phyloP scores from a whole-genome alignment of 176 grass and related monocot species.

The Oryza meyeriana region DNA sequence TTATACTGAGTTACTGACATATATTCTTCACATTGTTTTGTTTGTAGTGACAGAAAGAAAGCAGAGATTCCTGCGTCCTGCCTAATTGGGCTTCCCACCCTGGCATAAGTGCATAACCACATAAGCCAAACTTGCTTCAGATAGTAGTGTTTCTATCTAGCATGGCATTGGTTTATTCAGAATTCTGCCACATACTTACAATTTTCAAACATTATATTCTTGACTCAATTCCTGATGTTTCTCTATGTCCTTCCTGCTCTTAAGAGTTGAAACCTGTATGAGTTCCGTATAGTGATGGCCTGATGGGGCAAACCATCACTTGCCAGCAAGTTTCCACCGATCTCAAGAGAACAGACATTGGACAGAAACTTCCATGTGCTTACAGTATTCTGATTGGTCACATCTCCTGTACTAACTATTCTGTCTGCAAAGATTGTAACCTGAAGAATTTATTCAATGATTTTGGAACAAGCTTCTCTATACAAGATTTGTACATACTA shows the following conservation, averaged over 20 bases:
- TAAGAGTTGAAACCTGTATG: neutral
- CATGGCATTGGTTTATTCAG: constrained; percentile 4
- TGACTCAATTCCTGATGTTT: neutral
- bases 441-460: constrained; percentile 17
- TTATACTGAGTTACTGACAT: constrained; percentile 18
- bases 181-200: neutral
- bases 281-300: neutral
- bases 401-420: constrained; percentile 32
- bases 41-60: constrained; percentile 37
- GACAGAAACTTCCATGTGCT: constrained; percentile 25
- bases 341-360: neutral
- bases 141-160: constrained; percentile 23
- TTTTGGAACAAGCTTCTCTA: constrained; percentile 12
- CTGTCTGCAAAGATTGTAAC: constrained; percentile 28
- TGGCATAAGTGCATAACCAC: constrained; percentile 6
- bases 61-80: constrained; percentile 16
- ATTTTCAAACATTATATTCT: neutral
- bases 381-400: constrained; percentile 22
- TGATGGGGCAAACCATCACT: constrained; percentile 15
- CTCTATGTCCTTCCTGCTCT: constrained; percentile 3
- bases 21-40: constrained; percentile 19
- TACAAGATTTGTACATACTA: neutral
- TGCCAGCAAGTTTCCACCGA: constrained; percentile 23
- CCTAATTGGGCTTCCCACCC: constrained; percentile 7
- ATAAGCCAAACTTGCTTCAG: constrained; percentile 24